Conservation (phyloP, 768 basidiomycete genomes). For the Trametes villosa region DNA sequence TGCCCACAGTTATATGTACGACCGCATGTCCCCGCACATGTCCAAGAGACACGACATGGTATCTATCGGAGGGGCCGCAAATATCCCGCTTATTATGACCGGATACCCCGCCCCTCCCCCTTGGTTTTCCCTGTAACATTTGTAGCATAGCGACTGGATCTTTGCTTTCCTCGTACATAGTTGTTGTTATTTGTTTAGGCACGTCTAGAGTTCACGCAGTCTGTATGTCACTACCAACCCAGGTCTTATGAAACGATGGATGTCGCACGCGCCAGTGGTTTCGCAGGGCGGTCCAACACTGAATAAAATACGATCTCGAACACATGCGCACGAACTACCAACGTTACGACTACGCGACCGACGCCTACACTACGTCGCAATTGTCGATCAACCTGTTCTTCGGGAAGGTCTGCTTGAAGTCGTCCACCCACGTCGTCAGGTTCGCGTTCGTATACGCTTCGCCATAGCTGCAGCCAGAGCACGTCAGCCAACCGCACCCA, state of each 20-base stretch:
- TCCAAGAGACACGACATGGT: not conserved
- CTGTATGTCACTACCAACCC: slow-evolving; percentile 6
- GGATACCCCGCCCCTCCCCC: not conserved
- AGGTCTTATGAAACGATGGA: slow-evolving; percentile 1
- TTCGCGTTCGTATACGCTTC: slow-evolving; percentile 76
- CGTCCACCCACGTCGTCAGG: slow-evolving; percentile 50
- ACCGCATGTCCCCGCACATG: not conserved
- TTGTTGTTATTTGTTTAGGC: slow-evolving; percentile 1
- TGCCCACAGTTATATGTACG: not conserved
- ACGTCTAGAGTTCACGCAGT: slow-evolving; percentile 2
- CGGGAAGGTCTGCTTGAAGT: slow-evolving; percentile 50
- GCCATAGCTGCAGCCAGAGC: slow-evolving; percentile 47
- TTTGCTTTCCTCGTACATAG: not conserved
- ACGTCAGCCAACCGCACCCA: not conserved
- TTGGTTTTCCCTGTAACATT: slow-evolving; percentile 15
- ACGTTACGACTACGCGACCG: too few species aligned
- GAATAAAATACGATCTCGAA: too few species aligned
- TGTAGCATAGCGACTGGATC: slow-evolving; percentile 19
- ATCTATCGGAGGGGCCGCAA: not conserved
- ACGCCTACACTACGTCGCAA: slow-evolving; percentile 46
- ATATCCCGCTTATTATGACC: not conserved
- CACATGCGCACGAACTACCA: too few species aligned
- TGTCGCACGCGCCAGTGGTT: too few species aligned
- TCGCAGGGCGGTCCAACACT: too few species aligned
- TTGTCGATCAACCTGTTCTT: slow-evolving; percentile 50